Percentiles rank a stretch among this genome's conserved stretches.
Conservation (phyloP, 148 eudicot genomes). For the Camellia lanceoleosa region DNA sequence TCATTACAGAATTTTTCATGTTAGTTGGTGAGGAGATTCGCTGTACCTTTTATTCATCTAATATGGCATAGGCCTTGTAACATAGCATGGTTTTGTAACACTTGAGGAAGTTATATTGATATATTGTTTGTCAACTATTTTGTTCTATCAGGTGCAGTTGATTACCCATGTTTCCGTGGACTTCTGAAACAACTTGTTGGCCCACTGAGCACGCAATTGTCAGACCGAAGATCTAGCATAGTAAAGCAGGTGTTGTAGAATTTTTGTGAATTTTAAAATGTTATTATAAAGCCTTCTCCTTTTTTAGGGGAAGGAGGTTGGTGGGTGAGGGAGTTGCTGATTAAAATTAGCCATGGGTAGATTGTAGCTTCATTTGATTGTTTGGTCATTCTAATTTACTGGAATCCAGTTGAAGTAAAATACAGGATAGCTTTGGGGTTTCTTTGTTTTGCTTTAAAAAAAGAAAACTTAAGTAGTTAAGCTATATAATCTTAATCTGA, state of each 20-base stretch:
- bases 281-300: neutral
- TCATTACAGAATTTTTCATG: neutral
- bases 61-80: neutral
- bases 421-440: neutral
- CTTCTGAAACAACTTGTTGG: conserved; percentile 87
- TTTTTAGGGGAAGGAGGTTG: neutral
- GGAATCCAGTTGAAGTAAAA: neutral
- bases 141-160: conserved; percentile 65
- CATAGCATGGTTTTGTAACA: neutral
- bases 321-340: neutral
- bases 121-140: neutral
- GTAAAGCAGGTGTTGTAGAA: conserved; percentile 71
- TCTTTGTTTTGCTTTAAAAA: neutral
- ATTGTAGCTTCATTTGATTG: too few species aligned
- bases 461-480: neutral
- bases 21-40: neutral
- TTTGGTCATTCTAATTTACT: too few species aligned
- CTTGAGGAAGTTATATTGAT: neutral
- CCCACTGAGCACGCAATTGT: conserved; percentile 77
- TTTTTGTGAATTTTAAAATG: neutral
- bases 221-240: conserved; percentile 93
- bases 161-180: conserved; percentile 88
- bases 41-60: neutral
- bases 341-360: neutral
- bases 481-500: neutral